Evolutionary conservation across 352 stramenopile species (phyloP).

Genomic region (Pythium aphanidermatum): DNA sequence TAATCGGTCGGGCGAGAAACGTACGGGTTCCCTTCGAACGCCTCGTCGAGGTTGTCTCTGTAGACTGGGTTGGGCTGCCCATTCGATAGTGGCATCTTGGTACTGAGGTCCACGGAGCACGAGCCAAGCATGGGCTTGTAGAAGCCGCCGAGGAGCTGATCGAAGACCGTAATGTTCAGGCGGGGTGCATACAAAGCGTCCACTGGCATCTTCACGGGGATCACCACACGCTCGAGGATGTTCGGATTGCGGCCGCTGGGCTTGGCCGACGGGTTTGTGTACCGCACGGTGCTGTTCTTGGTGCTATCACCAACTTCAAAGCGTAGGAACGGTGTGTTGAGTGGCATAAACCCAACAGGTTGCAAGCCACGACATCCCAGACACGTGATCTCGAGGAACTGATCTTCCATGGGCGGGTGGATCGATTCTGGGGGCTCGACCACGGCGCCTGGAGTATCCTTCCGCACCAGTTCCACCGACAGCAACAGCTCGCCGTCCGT

Average conservation of each 20-base stretch:
- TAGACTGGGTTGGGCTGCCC: constrained; percentile 66
- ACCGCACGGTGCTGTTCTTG: constrained; percentile 74
- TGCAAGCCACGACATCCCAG: constrained; percentile 82
- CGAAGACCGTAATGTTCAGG: constrained; percentile 87
- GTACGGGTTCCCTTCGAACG: too few species aligned
- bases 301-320: constrained; percentile 86
- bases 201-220: constrained; percentile 80
- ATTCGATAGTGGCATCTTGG: constrained; percentile 82
- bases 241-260: constrained; percentile 83
- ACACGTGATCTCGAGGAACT: constrained; percentile 81
- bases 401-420: constrained; percentile 55
- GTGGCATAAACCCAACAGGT: constrained; percentile 85
- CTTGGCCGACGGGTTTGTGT: constrained; percentile 81
- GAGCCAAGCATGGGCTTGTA: constrained; percentile 80
- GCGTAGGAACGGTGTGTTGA: constrained; percentile 84
- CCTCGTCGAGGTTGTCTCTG: constrained; percentile 56
- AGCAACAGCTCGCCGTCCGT: constrained; percentile 78
- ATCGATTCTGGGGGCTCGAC: constrained; percentile 50
- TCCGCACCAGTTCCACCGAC: constrained; percentile 66
- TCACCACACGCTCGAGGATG: constrained; percentile 87
- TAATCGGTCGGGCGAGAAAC: too few species aligned
- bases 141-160: constrained; percentile 84
- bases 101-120: constrained; percentile 77
- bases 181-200: constrained; percentile 85
- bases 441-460: constrained; percentile 60